Evolutionary conservation across 495 filamentous ascomycete species (phyloP).

Genomic region (Penicillium atrosanguineum): DNA sequence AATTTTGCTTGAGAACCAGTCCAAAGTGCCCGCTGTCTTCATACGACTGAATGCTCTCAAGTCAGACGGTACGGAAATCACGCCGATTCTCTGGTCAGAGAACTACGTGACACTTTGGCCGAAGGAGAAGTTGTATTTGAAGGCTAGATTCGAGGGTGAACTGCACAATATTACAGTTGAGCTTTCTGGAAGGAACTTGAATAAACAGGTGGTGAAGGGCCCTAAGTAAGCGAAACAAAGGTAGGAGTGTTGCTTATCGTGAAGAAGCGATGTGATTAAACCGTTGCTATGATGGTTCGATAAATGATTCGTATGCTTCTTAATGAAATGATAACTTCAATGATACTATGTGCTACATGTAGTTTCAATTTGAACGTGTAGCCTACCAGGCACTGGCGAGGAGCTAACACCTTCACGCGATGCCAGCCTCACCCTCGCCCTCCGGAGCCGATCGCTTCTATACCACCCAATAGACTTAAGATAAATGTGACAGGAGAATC

Average conservation of each 20-base stretch:
- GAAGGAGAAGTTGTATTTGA: conserved; percentile 43
- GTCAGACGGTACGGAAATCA: conserved; percentile 34
- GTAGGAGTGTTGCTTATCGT: background rate
- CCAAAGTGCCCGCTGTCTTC: conserved; percentile 55
- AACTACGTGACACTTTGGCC: conserved; percentile 65
- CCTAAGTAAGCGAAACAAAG: conserved; percentile 1
- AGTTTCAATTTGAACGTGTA: too few species aligned
- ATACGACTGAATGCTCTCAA: conserved; percentile 49
- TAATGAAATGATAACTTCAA: too few species aligned
- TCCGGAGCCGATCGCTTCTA: too few species aligned
- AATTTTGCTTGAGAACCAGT: conserved; percentile 52
- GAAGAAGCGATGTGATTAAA: background rate
- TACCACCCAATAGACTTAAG: too few species aligned
- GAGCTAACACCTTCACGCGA: too few species aligned
- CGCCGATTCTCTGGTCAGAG: conserved; percentile 57
- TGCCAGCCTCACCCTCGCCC: too few species aligned
- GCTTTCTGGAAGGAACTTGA: conserved; percentile 9
- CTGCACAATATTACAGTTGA: conserved; percentile 1
- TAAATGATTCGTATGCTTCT: too few species aligned
- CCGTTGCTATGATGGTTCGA: background rate
- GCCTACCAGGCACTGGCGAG: too few species aligned
- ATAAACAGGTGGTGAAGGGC: background rate
- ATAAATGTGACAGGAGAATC: background rate
- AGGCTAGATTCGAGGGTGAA: conserved; percentile 21
- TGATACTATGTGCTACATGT: too few species aligned